Percentiles rank a stretch among this genome's conserved stretches.
phyloP scores from a whole-genome alignment of 495 filamentous ascomycete genomes.

The Lasiosphaeria hispida region DNA sequence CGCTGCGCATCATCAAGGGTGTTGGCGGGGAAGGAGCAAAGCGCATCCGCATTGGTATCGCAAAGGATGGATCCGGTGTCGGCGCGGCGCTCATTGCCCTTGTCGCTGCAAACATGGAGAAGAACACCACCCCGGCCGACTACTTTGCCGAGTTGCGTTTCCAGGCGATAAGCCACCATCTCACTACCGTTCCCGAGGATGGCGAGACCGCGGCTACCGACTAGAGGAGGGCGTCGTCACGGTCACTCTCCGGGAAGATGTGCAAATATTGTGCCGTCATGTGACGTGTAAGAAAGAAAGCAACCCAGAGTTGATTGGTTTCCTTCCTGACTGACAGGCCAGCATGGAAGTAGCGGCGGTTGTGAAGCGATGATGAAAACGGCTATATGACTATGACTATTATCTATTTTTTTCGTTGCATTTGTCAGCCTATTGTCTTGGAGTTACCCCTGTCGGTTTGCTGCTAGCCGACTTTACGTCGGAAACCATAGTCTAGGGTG shows the following conservation, averaged over 20 bases:
- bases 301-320: no score
- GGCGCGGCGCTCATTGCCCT: conserved; percentile 89
- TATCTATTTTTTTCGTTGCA: no score
- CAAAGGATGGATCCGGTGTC: conserved; percentile 90
- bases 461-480: no score
- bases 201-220: conserved; percentile 25
- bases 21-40: conserved; percentile 72
- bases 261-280: conserved; percentile 17
- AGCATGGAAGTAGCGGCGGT: no score
- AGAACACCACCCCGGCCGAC: conserved; percentile 23
- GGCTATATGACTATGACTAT: no score
- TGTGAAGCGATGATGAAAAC: no score
- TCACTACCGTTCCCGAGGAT: conserved; percentile 22
- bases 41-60: conserved; percentile 84
- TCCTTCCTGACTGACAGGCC: no score
- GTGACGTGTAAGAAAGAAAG: conserved; percentile 8
- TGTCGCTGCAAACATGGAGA: conserved; percentile 57
- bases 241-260: not conserved
- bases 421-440: no score
- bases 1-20: conserved; percentile 64
- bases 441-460: no score
- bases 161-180: conserved; percentile 18
- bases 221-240: conserved; percentile 18
- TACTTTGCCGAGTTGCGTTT: conserved; percentile 25
- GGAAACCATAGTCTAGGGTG: no score